Evolutionary conservation across 1,284 basidiomycete genomes (phyloP), one percentile per base, ranked within the genome.

Genomic region (Afroboletus lepidellus): DNA sequence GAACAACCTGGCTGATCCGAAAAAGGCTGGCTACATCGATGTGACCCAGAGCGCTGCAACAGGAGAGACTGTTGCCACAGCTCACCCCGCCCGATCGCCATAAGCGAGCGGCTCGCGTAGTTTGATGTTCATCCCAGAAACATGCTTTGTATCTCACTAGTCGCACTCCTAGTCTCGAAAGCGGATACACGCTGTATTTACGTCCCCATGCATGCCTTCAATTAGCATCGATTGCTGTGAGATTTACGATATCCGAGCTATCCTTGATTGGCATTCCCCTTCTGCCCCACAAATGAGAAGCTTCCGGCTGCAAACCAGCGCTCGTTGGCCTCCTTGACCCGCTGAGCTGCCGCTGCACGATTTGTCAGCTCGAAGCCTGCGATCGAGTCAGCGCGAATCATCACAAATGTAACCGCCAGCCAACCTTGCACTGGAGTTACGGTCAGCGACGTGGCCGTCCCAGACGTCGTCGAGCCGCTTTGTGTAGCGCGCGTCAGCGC

Each of bases 371-470:
- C 92, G 69, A 96, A 89, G 32, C 90, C 89, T 56, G 8, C 50
- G 53, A 48, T 34, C 46, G 33, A 63, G 54, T 60, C 52, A 59
- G 46, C 49, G 39, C 55, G 37, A 48, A 8, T 7, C 23, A 15
- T 46, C 27, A 46, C 30, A 46, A 44, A 30, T 13, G 58, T 43
- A 54, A 42, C 11, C 33, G 42, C 9, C 32, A 41, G 48, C 52
- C 46, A 53, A 85, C 92, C 96, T 84, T 98, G 96, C 7, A 95
- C 90, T 9, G 96, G 96, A 6, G 96, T 99, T 55, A 99, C 96
- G 9, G 90, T 90, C 53, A 99, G 74, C 23, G 92, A 94, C 0
- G 94, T 97, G 3, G 92, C 87, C 3, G 90, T 94, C 41, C 96
- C 96, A 1, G 89, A 90, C 16, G 81, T 79, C 51, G 81, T 77